A percentile compares a stretch with the other conserved stretches of the same genome.
phyloP scores from a whole-genome alignment of 2,329 filamentous ascomycete genomes.

The Passalora sequoiae region DNA sequence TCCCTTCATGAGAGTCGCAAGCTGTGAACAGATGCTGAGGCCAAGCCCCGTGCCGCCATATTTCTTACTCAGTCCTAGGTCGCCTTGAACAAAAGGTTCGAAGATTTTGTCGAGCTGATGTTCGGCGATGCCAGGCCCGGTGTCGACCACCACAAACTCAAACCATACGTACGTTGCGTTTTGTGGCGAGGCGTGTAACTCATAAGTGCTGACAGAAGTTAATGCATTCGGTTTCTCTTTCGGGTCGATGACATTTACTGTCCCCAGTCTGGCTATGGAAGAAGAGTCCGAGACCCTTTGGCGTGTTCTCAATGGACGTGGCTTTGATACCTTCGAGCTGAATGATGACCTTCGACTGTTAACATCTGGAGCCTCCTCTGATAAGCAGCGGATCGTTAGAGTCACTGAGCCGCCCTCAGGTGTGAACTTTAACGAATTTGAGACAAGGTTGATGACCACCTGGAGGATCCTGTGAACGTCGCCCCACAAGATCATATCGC shows the following conservation, averaged over 20 bases:
- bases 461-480: slow-evolving; percentile 87
- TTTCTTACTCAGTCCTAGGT: slow-evolving; percentile 81
- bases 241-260: slow-evolving; percentile 43
- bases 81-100: slow-evolving; percentile 92
- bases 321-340: slow-evolving; percentile 22
- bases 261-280: slow-evolving; percentile 22
- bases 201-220: slow-evolving; percentile 10
- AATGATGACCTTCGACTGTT: slow-evolving; percentile 41
- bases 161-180: slow-evolving; percentile 67
- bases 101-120: slow-evolving; percentile 78
- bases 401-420: slow-evolving; percentile 68
- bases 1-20: slow-evolving; percentile 78
- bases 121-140: slow-evolving; percentile 76
- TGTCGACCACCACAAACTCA: slow-evolving; percentile 85
- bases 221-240: slow-evolving; percentile 35
- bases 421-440: slow-evolving; percentile 89
- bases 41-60: slow-evolving; percentile 85
- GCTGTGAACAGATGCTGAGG: slow-evolving; percentile 81
- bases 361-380: slow-evolving; percentile 47
- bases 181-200: slow-evolving; percentile 37
- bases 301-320: slow-evolving; percentile 9
- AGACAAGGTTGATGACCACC: slow-evolving; percentile 89
- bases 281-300: slow-evolving; percentile 8
- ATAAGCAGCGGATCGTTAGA: slow-evolving; percentile 68
- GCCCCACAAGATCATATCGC: slow-evolving; percentile 87